Evolutionary conservation across 2,329 filamentous ascomycete species (phyloP), one percentile per base, ranked within the genome.

Genomic region (Ceratocystiopsis sp.): DNA sequence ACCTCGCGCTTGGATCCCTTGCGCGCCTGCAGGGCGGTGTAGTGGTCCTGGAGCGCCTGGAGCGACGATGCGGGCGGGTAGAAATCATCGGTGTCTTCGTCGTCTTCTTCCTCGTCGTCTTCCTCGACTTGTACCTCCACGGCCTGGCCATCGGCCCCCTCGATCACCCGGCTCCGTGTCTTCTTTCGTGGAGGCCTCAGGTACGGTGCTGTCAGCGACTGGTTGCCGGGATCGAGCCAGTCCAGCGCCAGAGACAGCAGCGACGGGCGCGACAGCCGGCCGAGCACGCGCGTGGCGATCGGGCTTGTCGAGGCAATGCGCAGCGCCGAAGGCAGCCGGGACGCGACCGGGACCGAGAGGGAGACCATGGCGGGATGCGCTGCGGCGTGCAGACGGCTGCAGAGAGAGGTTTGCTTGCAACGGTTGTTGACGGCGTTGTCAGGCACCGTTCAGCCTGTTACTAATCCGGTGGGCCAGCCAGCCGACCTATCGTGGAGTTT

Each of bases 161-260:
- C 25, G 2, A 29, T 11, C 2, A 29, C 25, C 10, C 25, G 25
- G 10, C 25, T 6, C 25, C 25, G 25, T 11, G 25, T 29, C 25
- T 29, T 8, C 25, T 11, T 29, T 29, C 25, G 25, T 29, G 25
- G 25, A 4, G 4, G 58, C 48, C 55, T 66, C 38, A 80, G 69
- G 54, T 69, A 75, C 0, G 80, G 80, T 1, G 65, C 64, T 37
- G 73, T 78, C 16, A 71, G 63, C 5, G 68, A 59, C 36, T 75
- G 64, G 49, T 81, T 78, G 49, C 68, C 65, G 40, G 79, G 73
- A 45, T 80, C 73, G 3, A 93, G 74, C 85, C 85, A 93, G 61
- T 80, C 71, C 18, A 86, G 68, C 1, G 73, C 80, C 10, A 93
- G 69, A 0, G 76, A 73, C 21, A 91, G 62, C 18, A 93, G 70